phyloP scores from a whole-genome alignment of 23 red algal species.

The Gracilaria caudata region DNA sequence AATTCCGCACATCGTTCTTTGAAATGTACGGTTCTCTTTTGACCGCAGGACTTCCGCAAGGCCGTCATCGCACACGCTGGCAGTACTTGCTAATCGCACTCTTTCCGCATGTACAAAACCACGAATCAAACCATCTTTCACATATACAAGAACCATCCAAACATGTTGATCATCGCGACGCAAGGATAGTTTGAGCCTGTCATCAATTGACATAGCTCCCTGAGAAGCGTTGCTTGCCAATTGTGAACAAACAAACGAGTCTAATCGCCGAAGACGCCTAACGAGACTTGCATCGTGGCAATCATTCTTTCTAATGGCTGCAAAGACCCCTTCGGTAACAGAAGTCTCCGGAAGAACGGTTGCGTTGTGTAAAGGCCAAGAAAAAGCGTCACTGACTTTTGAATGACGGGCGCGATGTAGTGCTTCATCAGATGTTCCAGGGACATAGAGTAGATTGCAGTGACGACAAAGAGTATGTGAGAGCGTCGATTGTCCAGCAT shows the following conservation, averaged over 20 bases:
- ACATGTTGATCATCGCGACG: slow-evolving; percentile 4
- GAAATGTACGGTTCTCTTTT: background rate
- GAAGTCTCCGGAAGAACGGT: background rate
- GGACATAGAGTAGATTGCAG: slow-evolving; percentile 43
- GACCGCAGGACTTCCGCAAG: background rate
- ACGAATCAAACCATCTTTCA: background rate
- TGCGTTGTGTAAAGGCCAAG: slow-evolving; percentile 25
- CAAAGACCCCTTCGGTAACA: background rate
- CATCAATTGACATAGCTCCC: background rate
- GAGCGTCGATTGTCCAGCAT: slow-evolving; percentile 34
- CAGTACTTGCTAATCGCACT: background rate
- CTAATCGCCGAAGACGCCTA: slow-evolving; percentile 20
- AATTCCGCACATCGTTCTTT: slow-evolving; percentile 32
- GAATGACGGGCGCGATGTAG: slow-evolving; percentile 33
- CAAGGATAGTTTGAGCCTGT: slow-evolving; percentile 1
- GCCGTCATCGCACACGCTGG: slow-evolving; percentile 24
- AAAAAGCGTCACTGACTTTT: background rate
- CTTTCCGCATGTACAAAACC: slow-evolving; percentile 15
- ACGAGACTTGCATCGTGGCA: background rate
- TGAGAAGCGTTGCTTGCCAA: background rate
- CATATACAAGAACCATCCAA: slow-evolving; percentile 20
- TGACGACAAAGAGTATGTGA: slow-evolving; percentile 30
- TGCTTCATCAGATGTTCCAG: slow-evolving; percentile 34
- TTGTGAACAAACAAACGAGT: slow-evolving; percentile 29
- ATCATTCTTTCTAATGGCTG: background rate